These are phyloP conservation scores for Penicillium mononematosum DNA, from an alignment of 495 filamentous ascomycete genomes.

Conservation along the genomic window DNA sequence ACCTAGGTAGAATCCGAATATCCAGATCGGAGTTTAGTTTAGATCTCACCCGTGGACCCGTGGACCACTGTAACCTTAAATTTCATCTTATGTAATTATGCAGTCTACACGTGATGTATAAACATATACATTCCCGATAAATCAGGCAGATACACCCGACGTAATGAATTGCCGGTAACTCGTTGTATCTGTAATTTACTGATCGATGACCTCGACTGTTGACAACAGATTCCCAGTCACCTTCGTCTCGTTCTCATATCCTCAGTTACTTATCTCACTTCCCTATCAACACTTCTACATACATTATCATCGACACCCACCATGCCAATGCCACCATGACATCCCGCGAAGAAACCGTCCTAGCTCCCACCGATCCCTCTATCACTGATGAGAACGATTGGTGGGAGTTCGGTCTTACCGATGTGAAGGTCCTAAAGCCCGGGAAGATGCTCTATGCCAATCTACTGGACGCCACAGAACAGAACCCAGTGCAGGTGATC, in stretches of 20 bases:
- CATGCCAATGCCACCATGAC: constrained; percentile 47
- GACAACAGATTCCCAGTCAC: constrained; percentile 13
- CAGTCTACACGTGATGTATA: not conserved
- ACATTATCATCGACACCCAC: constrained; percentile 13
- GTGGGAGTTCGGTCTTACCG: constrained; percentile 54
- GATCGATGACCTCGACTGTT: constrained; percentile 19
- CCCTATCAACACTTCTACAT: not conserved
- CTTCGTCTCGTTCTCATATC: constrained; percentile 8
- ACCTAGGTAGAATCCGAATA: not conserved
- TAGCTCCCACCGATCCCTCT: constrained; percentile 53
- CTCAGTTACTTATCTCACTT: constrained; percentile 1
- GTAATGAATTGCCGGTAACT: constrained; percentile 19
- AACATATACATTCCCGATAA: not conserved
- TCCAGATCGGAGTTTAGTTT: not conserved
- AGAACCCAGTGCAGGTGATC: constrained; percentile 54
- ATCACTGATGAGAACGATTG: constrained; percentile 58
- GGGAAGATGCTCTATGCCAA: constrained; percentile 52
- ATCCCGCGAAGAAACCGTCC: constrained; percentile 54
- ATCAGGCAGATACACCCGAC: constrained; percentile 2
- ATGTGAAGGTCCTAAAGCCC: constrained; percentile 51
- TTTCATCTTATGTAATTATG: not conserved
- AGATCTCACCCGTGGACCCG: not conserved
- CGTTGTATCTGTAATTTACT: constrained; percentile 24
- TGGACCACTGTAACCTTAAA: not conserved
- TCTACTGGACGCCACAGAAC: constrained; percentile 52